phyloP scores from a whole-genome alignment of 2,329 filamentous ascomycete species.

The Alternaria solani region DNA sequence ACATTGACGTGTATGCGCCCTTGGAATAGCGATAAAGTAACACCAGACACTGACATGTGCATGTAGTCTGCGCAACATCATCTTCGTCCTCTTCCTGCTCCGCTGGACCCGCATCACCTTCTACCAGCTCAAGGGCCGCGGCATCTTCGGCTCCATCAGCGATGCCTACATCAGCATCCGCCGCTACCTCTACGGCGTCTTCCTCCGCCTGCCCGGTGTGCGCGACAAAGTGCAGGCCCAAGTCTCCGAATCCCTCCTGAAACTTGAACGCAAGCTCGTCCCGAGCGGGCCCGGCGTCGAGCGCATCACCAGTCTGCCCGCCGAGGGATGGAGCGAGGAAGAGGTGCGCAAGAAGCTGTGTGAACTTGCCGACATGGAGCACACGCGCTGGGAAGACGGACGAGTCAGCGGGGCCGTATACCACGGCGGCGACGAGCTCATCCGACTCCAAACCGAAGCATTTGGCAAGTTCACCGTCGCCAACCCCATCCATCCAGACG shows the following conservation, averaged over 20 bases:
- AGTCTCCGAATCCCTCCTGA: constrained; percentile 78
- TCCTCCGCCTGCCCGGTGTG: constrained; percentile 86
- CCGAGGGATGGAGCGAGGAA: constrained; percentile 82
- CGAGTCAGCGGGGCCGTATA: constrained; percentile 95
- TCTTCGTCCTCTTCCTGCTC: constrained; percentile 88
- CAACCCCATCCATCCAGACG: constrained; percentile 97
- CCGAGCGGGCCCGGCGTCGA: constrained; percentile 74
- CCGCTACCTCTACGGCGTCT: constrained; percentile 80
- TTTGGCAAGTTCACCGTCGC: constrained; percentile 94
- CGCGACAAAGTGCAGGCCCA: constrained; percentile 85
- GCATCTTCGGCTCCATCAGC: constrained; percentile 78
- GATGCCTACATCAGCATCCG: constrained; percentile 77
- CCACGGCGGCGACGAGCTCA: constrained; percentile 83
- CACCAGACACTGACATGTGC: not conserved
- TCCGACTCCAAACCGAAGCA: constrained; percentile 88
- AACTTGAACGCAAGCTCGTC: constrained; percentile 85
- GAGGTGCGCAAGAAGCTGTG: constrained; percentile 81
- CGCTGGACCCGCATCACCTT: constrained; percentile 81
- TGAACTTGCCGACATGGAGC: constrained; percentile 82
- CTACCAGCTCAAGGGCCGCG: constrained; percentile 88
- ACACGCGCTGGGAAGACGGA: constrained; percentile 96
- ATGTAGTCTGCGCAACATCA: constrained; percentile 75
- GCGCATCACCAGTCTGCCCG: constrained; percentile 78
- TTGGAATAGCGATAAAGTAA: not conserved
- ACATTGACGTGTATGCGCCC: constrained; percentile 70